These are phyloP conservation scores for Phytophthora citrophthora DNA, from an alignment of 352 stramenopile species.

Conservation along the genomic window DNA sequence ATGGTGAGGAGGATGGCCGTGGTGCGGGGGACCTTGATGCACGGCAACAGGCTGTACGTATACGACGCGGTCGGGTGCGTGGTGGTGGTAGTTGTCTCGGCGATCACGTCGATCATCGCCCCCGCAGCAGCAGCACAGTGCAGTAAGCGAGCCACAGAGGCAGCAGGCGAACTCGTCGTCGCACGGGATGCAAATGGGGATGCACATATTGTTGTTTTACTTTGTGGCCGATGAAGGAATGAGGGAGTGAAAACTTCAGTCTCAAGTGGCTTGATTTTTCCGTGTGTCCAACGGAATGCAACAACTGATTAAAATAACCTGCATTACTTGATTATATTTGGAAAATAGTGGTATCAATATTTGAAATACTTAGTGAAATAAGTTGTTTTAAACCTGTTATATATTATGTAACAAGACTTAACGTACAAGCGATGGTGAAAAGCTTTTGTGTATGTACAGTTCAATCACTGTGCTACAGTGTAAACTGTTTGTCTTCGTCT, in stretches of 20 bases:
- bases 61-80: conserved; percentile 10
- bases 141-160: conserved; percentile 39
- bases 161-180: conserved; percentile 40
- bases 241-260: not conserved
- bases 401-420: no score
- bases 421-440: no score
- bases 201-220: conserved; percentile 25
- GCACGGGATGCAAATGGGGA: conserved; percentile 35
- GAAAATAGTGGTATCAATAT: not conserved
- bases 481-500: no score
- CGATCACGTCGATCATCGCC: conserved; percentile 26
- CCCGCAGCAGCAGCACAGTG: conserved; percentile 34
- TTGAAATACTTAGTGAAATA: not conserved
- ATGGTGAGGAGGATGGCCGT: conserved; percentile 14
- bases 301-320: conserved; percentile 15
- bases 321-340: not conserved
- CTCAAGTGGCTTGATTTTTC: conserved; percentile 16
- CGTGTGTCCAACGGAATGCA: conserved; percentile 19
- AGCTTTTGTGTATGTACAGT: no score
- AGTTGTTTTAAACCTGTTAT: no score
- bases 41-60: conserved; percentile 45
- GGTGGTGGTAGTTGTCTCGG: conserved; percentile 11
- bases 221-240: conserved; percentile 17
- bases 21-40: conserved; percentile 25
- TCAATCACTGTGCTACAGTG: no score